Evolutionary conservation across 129 eudicot species (phyloP), one percentile per base, ranked within the genome.

Genomic region (Tagetes patula): DNA sequence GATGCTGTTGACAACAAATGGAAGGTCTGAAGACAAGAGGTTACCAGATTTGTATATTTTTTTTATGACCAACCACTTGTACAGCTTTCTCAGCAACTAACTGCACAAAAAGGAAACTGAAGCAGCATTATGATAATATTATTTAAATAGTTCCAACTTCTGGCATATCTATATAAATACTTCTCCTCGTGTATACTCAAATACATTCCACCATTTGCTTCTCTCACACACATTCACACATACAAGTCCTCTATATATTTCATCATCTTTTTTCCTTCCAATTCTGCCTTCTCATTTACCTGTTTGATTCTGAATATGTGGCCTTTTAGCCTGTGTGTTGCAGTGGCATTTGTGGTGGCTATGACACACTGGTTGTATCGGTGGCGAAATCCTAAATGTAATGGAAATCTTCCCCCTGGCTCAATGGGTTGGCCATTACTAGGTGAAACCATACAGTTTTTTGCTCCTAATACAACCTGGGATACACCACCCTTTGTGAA

Each of bases 381-480:
- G 38, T 93, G 98, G 98, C 65, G 74, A 76, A 87, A 90, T 65
- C 96, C 96, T 20, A 86, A 59, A 75, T 93, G 98, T 85, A 89
- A 86, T 3, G 98, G 98, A 43, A 74, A 71, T 37, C 87, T 90
- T 6, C 98, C 98, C 10, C 96, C 98, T 0, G 98, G 98, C 66
- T 85, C 96, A 1, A 93, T 90, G 98, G 98, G 98, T 11, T 93
- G 89, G 86, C 98, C 98, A 2, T 82, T 93, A n/a, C 78, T 90
- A 2, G 96, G 96, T 4, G 98, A 93, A 79, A 82, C 91, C 39
- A 84, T 90, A 41, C 78, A 81, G 13, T 93, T 93, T 84, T 93
- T 93, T 64, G 85, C 92, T 13, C 91, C 92, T 13, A 85, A 76
- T 77, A 70, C 74, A 10, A 59, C 92, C 6, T 86, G 73, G 65